Conservation (phyloP, 768 basidiomycete genomes). For the Pisolithus orientalis region DNA sequence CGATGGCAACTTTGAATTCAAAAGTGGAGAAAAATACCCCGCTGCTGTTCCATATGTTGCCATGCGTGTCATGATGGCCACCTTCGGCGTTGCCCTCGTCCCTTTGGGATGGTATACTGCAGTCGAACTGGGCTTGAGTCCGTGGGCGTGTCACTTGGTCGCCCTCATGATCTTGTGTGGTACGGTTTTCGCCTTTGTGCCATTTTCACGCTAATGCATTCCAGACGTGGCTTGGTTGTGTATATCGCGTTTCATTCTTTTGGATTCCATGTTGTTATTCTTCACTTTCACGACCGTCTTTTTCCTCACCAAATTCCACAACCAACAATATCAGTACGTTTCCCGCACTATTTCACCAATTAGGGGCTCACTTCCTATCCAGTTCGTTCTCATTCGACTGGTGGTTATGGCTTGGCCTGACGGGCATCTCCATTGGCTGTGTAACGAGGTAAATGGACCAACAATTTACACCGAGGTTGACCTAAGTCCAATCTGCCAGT, state of each 20-base stretch:
- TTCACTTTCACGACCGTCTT: constrained; percentile 98
- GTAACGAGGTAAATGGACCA: constrained; percentile 66
- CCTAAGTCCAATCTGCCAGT: constrained; percentile 33
- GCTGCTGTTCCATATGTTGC: constrained; percentile 83
- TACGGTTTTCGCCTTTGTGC: constrained; percentile 34
- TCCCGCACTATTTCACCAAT: background rate
- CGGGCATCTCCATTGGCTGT: constrained; percentile 91
- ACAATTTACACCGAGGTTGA: too few species aligned
- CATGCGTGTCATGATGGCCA: constrained; percentile 93
- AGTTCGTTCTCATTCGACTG: constrained; percentile 94
- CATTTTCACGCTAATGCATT: background rate
- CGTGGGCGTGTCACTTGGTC: constrained; percentile 84
- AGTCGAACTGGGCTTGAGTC: constrained; percentile 87
- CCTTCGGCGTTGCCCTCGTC: constrained; percentile 92
- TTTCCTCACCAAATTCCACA: constrained; percentile 93
- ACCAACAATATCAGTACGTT: constrained; percentile 87
- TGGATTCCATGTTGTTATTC: constrained; percentile 98
- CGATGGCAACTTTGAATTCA: constrained; percentile 88
- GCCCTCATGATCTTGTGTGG: constrained; percentile 92
- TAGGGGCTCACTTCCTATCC: constrained; percentile 1
- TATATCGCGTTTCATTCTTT: constrained; percentile 94
- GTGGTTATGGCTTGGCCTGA: constrained; percentile 94
- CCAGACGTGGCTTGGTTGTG: constrained; percentile 94
- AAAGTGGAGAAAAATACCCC: constrained; percentile 84
- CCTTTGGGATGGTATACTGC: constrained; percentile 97